Evolutionary conservation across 495 filamentous ascomycete species (phyloP).

Genomic region (Aspergillus affinis): DNA sequence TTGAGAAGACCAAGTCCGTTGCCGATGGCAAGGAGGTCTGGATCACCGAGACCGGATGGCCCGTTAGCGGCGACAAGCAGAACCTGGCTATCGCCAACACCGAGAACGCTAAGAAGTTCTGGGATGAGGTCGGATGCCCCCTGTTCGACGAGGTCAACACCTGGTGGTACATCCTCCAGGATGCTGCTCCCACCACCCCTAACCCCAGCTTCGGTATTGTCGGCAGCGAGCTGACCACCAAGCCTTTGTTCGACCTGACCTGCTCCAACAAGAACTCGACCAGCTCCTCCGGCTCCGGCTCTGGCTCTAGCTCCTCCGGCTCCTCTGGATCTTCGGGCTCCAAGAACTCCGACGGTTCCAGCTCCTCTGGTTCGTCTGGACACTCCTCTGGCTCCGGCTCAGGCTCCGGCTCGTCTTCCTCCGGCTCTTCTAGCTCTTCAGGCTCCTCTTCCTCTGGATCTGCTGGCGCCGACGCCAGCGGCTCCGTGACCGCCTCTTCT

Average conservation of each 20-base stretch:
- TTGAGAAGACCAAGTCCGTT: conserved; percentile 55
- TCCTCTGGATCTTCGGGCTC: conserved; percentile 8
- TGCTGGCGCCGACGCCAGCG: conserved; percentile 18
- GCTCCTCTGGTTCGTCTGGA: conserved; percentile 4
- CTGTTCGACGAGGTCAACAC: conserved; percentile 66
- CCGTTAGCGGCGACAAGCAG: conserved; percentile 62
- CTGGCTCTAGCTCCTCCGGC: conserved; percentile 12
- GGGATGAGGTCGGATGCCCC: conserved; percentile 74
- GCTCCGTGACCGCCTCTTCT: conserved; percentile 5
- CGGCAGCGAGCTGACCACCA: conserved; percentile 52
- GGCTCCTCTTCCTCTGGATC: conserved; percentile 9
- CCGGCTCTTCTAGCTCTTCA: not conserved
- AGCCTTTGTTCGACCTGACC: conserved; percentile 62
- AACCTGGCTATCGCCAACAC: conserved; percentile 61
- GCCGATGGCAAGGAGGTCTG: conserved; percentile 71
- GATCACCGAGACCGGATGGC: conserved; percentile 91
- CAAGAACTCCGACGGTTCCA: conserved; percentile 20
- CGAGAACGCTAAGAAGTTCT: conserved; percentile 76
- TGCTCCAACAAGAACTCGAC: conserved; percentile 44
- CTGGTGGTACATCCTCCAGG: conserved; percentile 75
- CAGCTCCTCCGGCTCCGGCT: conserved; percentile 20
- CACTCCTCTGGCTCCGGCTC: conserved; percentile 19
- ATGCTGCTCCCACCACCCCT: conserved; percentile 52
- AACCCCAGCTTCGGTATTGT: conserved; percentile 71
- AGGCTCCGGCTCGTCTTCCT: conserved; percentile 9